Evolutionary conservation across 73 alveolate genomes (phyloP).

Genomic region (Paramecium pentaurelia): DNA sequence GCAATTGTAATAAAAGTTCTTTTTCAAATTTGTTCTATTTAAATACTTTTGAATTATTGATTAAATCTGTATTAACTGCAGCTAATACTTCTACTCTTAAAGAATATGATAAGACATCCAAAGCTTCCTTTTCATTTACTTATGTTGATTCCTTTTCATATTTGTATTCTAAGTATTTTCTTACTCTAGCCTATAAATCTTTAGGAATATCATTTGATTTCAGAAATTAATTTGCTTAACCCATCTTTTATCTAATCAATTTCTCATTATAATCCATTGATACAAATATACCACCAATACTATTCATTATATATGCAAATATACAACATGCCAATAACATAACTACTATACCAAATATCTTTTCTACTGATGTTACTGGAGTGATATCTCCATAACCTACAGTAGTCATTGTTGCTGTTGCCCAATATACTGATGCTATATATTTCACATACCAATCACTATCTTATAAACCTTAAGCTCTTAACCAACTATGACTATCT

Average conservation of each 20-base stretch:
- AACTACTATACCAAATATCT: constrained; percentile 69
- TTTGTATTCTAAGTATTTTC: constrained; percentile 75
- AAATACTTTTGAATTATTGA: constrained; percentile 46
- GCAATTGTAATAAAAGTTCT: constrained; percentile 31
- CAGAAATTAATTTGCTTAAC: constrained; percentile 71
- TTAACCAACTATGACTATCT: constrained; percentile 60
- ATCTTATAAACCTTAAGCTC: not conserved
- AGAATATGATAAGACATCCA: constrained; percentile 29
- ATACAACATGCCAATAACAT: constrained; percentile 84
- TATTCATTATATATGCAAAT: constrained; percentile 83
- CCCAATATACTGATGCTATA: constrained; percentile 77
- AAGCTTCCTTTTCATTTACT: constrained; percentile 65
- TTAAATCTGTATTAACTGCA: constrained; percentile 55
- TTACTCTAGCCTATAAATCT: constrained; percentile 68
- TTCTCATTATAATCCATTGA: constrained; percentile 69
- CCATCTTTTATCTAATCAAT: constrained; percentile 67
- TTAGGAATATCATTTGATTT: constrained; percentile 65
- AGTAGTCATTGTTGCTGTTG: constrained; percentile 85
- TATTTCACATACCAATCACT: constrained; percentile 55
- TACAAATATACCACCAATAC: constrained; percentile 75
- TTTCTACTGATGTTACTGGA: constrained; percentile 79
- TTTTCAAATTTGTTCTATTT: constrained; percentile 24
- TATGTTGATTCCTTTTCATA: constrained; percentile 61
- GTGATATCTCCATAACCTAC: constrained; percentile 91
- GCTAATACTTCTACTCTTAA: constrained; percentile 61